Evolutionary conservation across 169 alveolate species (phyloP), one percentile per base, ranked within the genome.

Genomic region (Plasmodium cynomolgi): DNA sequence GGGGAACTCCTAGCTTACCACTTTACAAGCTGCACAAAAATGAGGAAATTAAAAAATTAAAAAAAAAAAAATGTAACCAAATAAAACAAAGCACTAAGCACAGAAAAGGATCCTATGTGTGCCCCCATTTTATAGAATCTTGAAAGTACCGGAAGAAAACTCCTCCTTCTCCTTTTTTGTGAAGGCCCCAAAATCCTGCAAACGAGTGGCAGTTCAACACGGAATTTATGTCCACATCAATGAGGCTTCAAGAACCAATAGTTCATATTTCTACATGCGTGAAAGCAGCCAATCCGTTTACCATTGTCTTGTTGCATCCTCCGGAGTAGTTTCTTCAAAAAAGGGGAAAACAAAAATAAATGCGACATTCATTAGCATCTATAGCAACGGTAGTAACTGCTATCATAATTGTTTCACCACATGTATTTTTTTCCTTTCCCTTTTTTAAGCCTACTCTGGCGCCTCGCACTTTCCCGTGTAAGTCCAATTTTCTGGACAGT

Each of bases 391-490:
- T 68, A 26, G 37, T 68, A 68, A 68, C 37, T 68, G 77, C 37
- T 3, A 68, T 68, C 77, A 68, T 20, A 9, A 1, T 33, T 75
- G 4, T 75, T 75, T 75, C 83, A 0, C 23, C 58, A 0, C 9
- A 75, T 68, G 77, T 11, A 33, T 75, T 17, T 75, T 75, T 75
- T 15, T 29, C 29, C 23, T 23, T n/a, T 23, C 26, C 83, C 26
- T 23, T 31, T 31, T 75, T 47, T 75, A 17, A 17, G 33, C 39
- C 58, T 86, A 86, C 93, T 77, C 62, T 47, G 93, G 93, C 0
- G 93, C 93, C 81, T 86, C 93, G 72, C 93, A 86, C n/a, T 54
- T 86, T 86, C 93, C 93, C 17, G 84, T 75, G 85, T 86, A 86
- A 3, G 33, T 50, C 93, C 93, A 86, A 77, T 71, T 77, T 29